Conservation (phyloP, 1,139 yeast species). For the Magnusiomyces magnusii region DNA sequence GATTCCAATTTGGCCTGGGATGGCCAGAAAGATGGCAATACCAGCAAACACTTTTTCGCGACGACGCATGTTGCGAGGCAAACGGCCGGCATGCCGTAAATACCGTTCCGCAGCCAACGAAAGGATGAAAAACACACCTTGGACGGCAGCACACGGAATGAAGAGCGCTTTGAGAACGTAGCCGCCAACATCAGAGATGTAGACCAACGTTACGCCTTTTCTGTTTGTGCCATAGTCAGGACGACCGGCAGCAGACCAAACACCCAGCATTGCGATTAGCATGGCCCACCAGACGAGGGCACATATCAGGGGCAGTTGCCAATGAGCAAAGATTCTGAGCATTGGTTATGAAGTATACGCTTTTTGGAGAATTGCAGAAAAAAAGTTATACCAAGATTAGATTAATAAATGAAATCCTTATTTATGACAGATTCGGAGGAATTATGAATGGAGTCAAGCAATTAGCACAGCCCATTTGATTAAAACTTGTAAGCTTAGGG, state of each 20-base stretch:
- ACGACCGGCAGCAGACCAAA: constrained; percentile 71
- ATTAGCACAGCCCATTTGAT: too few species aligned
- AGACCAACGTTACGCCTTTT: constrained; percentile 11
- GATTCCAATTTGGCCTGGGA: constrained; percentile 70
- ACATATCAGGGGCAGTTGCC: constrained; percentile 50
- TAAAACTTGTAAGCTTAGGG: too few species aligned
- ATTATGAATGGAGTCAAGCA: too few species aligned
- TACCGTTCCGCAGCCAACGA: constrained; percentile 52
- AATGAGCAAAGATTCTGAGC: constrained; percentile 22
- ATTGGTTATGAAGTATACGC: background rate
- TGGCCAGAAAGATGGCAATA: constrained; percentile 45
- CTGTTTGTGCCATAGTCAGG: constrained; percentile 11
- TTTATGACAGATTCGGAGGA: too few species aligned
- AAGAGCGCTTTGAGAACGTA: constrained; percentile 76
- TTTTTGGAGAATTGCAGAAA: background rate
- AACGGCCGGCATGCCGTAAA: constrained; percentile 45
- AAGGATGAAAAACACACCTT: constrained; percentile 70
- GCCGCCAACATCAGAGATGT: constrained; percentile 81
- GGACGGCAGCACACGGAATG: constrained; percentile 70
- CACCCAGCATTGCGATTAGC: constrained; percentile 59
- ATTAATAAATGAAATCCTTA: too few species aligned
- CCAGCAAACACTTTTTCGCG: constrained; percentile 47
- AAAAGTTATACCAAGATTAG: background rate
- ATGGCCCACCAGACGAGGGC: constrained; percentile 66
- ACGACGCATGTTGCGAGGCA: constrained; percentile 46